A percentile compares a stretch with the other conserved stretches of the same genome.
phyloP scores from a whole-genome alignment of 1,284 basidiomycete genomes.

The Trichosporon asahii region DNA sequence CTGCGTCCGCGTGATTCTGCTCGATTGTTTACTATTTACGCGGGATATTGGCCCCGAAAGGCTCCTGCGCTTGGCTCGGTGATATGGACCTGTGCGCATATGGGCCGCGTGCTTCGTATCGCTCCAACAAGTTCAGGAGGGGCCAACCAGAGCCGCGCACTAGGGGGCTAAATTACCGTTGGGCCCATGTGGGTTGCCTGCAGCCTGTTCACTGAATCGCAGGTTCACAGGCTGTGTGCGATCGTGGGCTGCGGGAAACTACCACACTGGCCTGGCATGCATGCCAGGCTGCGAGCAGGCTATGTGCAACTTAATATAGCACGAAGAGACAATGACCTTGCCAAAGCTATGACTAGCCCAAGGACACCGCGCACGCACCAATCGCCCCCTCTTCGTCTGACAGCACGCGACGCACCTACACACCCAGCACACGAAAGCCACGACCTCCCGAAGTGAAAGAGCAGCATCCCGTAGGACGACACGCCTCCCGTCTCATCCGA shows the following conservation, averaged over 20 bases:
- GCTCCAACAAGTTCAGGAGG: not conserved
- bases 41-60: not conserved
- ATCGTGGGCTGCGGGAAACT: no score
- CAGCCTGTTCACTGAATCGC: not conserved
- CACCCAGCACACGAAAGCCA: not conserved
- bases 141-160: not conserved
- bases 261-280: no score
- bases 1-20: not conserved
- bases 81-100: not conserved
- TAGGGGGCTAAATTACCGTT: not conserved
- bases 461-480: not conserved
- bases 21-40: not conserved
- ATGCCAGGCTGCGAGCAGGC: no score
- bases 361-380: no score
- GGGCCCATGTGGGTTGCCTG: not conserved
- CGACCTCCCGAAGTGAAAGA: not conserved
- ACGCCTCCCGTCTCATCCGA: not conserved
- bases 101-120: not conserved
- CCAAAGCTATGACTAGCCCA: no score
- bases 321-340: no score
- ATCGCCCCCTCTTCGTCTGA: not conserved
- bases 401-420: not conserved
- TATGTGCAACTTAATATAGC: no score
- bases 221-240: no score
- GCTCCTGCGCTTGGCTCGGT: not conserved